A percentile compares a stretch with the other conserved stretches of the same genome.
phyloP scores from a whole-genome alignment of 805 yeast genomes.

The Yamadazyma nakazawae region DNA sequence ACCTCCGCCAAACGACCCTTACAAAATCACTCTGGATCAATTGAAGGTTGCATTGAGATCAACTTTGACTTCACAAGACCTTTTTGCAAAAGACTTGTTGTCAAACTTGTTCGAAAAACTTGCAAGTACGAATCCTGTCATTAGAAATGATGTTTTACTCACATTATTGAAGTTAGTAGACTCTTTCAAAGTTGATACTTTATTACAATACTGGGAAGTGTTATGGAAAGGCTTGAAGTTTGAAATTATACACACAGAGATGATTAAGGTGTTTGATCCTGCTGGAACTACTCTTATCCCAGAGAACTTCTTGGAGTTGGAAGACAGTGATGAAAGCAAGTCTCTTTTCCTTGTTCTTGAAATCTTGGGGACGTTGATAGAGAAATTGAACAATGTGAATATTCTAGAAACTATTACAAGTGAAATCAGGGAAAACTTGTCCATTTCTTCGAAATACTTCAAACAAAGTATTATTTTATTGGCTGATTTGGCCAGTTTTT shows the following conservation, averaged over 20 bases:
- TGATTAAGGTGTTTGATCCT: constrained; percentile 21
- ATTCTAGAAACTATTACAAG: constrained; percentile 16
- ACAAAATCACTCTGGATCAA: constrained; percentile 72
- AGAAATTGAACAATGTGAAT: constrained; percentile 5
- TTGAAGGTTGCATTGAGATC: constrained; percentile 59
- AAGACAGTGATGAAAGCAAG: constrained; percentile 36
- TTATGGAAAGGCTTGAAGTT: constrained; percentile 87
- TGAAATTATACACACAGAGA: constrained; percentile 79
- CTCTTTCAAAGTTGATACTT: constrained; percentile 46
- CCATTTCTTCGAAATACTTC: constrained; percentile 49
- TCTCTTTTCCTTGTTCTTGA: constrained; percentile 34
- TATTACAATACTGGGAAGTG: constrained; percentile 62
- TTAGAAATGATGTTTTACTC: constrained; percentile 68
- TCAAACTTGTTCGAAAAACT: constrained; percentile 78
- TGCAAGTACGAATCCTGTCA: constrained; percentile 68
- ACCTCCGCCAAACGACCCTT: constrained; percentile 89
- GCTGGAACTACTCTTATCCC: constrained; percentile 25
- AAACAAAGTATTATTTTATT: constrained; percentile 64
- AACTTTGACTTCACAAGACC: constrained; percentile 58
- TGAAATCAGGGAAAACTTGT: constrained; percentile 55
- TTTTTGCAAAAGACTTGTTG: constrained; percentile 69
- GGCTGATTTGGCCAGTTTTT: constrained; percentile 40
- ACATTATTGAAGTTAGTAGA: constrained; percentile 58
- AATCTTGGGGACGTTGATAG: constrained; percentile 31
- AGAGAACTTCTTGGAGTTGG: constrained; percentile 21